A percentile compares a stretch with the other conserved stretches of the same genome.
Conservation (phyloP, 2,329 filamentous ascomycete species). For the Zalaria obscura region DNA sequence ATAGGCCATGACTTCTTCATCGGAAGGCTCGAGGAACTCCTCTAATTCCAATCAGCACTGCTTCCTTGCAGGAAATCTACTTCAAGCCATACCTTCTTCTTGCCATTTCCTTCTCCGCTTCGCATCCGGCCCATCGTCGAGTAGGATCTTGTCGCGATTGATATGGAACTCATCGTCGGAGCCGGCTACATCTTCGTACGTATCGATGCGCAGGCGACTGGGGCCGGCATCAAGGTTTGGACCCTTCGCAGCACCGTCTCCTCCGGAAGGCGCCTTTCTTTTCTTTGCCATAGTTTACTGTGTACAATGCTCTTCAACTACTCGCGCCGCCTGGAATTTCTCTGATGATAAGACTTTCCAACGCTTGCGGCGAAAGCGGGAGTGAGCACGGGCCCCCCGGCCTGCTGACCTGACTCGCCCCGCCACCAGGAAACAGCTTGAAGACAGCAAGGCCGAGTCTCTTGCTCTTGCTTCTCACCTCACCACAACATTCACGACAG, state of each 20-base stretch:
- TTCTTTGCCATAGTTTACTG: slow-evolving; percentile 9
- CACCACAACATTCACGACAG: no score
- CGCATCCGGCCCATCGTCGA: slow-evolving; percentile 66
- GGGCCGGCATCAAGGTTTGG: slow-evolving; percentile 13
- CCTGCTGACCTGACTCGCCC: no score
- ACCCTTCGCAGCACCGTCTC: neutral
- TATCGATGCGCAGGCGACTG: slow-evolving; percentile 42
- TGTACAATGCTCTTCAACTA: no score
- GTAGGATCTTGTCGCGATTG: slow-evolving; percentile 69
- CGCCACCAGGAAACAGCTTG: no score
- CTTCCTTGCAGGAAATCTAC: neutral
- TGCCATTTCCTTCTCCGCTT: slow-evolving; percentile 61
- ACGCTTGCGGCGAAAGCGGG: no score
- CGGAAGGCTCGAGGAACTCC: slow-evolving; percentile 41
- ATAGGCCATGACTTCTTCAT: slow-evolving; percentile 48
- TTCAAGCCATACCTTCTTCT: slow-evolving; percentile 42
- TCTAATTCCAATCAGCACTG: slow-evolving; percentile 27
- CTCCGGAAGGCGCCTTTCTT: slow-evolving; percentile 7
- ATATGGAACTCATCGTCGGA: slow-evolving; percentile 90
- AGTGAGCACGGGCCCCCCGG: no score
- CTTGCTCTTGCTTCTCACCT: no score
- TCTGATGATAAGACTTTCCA: no score
- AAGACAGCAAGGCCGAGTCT: no score
- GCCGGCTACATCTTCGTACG: slow-evolving; percentile 75
- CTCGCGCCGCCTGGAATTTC: no score